Evolutionary conservation across 164 flowering plant genomes (phyloP).

Genomic region (Vitis rotundifolia): DNA sequence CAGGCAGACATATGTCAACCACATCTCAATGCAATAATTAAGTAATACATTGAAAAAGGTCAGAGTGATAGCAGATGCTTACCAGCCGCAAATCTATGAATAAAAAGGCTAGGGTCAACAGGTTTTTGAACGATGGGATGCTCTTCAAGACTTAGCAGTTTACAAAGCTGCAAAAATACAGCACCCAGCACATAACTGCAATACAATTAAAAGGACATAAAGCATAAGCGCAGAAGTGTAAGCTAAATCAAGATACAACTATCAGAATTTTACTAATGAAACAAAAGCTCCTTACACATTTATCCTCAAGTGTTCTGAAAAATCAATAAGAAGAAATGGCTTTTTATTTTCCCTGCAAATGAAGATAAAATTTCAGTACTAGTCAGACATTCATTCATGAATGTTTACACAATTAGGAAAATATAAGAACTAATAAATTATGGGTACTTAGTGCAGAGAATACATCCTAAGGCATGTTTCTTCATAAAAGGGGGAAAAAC

Average conservation of each 20-base stretch:
- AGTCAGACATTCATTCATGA: not conserved
- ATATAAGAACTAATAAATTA: too few species aligned
- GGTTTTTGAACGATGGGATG: slow-evolving; percentile 69
- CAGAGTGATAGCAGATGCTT: slow-evolving; percentile 16
- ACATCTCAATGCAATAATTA: too few species aligned
- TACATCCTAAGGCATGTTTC: too few species aligned
- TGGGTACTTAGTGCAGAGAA: too few species aligned
- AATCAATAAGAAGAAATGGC: slow-evolving; percentile 88
- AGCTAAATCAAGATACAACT: too few species aligned
- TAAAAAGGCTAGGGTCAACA: slow-evolving; percentile 91
- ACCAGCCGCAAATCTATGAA: slow-evolving; percentile 68
- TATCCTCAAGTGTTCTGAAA: slow-evolving; percentile 60
- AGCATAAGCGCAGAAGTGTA: not conserved
- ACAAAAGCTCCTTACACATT: slow-evolving; percentile 64
- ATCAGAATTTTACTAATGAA: not conserved
- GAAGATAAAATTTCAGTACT: not conserved
- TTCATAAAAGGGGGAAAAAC: too few species aligned
- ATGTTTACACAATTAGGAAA: too few species aligned
- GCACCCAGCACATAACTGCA: slow-evolving; percentile 90
- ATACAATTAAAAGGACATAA: not conserved
- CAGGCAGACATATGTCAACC: too few species aligned
- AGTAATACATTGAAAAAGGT: not conserved
- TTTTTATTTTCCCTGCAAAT: slow-evolving; percentile 59
- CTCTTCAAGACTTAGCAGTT: slow-evolving; percentile 63
- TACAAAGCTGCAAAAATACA: slow-evolving; percentile 89